Conservation (phyloP, 1,284 basidiomycete genomes). For the Pseudozyma flocculosa region DNA sequence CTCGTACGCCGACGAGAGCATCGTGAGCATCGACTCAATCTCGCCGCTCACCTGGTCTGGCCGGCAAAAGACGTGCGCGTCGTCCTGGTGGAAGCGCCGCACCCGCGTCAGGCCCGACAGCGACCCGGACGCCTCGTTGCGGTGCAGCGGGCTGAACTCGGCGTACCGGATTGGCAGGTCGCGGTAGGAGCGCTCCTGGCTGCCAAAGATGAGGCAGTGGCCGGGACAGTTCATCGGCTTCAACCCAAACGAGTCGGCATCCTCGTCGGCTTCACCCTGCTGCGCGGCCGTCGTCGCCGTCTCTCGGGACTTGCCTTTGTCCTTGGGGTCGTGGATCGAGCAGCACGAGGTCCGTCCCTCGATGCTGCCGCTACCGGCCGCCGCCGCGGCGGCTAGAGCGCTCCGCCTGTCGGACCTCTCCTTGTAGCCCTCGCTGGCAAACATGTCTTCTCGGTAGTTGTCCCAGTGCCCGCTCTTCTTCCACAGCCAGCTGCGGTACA, state of each 20-base stretch:
- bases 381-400: not conserved
- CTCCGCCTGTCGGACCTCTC: slow-evolving; percentile 5
- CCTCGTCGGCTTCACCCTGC: not conserved
- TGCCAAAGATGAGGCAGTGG: slow-evolving; percentile 51
- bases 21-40: slow-evolving; percentile 51
- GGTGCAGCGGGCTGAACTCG: slow-evolving; percentile 53
- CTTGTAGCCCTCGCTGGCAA: slow-evolving; percentile 51
- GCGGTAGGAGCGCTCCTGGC: slow-evolving; percentile 45
- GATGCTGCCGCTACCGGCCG: not conserved
- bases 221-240: slow-evolving; percentile 58
- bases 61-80: slow-evolving; percentile 56
- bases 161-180: slow-evolving; percentile 53
- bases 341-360: slow-evolving; percentile 19
- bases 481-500: slow-evolving; percentile 52
- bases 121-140: slow-evolving; percentile 52
- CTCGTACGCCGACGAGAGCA: slow-evolving; percentile 52
- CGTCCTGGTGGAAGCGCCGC: slow-evolving; percentile 53
- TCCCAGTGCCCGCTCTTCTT: slow-evolving; percentile 56
- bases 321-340: slow-evolving; percentile 7
- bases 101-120: slow-evolving; percentile 52
- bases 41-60: slow-evolving; percentile 44
- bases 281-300: too few relatives aligned
- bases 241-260: slow-evolving; percentile 43
- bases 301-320: too few relatives aligned
- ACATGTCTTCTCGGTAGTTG: slow-evolving; percentile 58